Base-by-base conservation (phyloP, 441 rosid genomes). In the Erysimum pusillum region DNA sequence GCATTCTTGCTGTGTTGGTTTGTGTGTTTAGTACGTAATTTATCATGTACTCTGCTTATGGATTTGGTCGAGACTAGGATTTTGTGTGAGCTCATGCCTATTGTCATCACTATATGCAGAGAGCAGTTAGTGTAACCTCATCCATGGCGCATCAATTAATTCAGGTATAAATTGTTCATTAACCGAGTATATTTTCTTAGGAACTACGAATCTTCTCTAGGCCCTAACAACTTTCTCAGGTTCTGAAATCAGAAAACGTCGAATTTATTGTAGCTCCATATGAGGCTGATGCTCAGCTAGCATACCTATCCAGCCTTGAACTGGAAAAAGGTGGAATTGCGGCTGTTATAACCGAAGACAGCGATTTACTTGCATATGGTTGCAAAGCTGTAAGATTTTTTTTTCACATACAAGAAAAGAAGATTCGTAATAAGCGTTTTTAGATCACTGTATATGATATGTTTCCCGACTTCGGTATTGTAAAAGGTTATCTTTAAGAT, bases 201-300 rank as follows among this genome's bases (percentile, higher is more conserved):
- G 9, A 53, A 49, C 5, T 60, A 36, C 67, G 74, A 13, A 38
- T 14, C 35, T 63, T 63, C 51, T 39, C 9, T 48, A 56, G 71
- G 25, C 63, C 60, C 39, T 75, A 71, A 56, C 75, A 51, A 48
- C 54, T 62, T 79, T 79, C 81, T 28, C 87, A 94, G 98, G 85
- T 82, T 49, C 79, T 94, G 80, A 90, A 81, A 81, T 85, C 84
- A 52, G 93, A 90, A 81, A 87, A 90, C 51, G 72, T 94, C 42
- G 95, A 94, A 80, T 92, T 85, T 81, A 85, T 94, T 66, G 98
- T 92, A 80, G 97, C 94, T 67, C 97, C 97, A 3, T 92, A 94
- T 14, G 97, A 94, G 85, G 98, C 98, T 34, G 98, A 94, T 86
- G 98, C 97, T 71, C 97, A 94, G 76, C 82, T 92, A 76, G 97